Evolutionary conservation across 1,284 basidiomycete species (phyloP), one percentile per base, ranked within the genome.

Genomic region (Apiotrichum laibachii): DNA sequence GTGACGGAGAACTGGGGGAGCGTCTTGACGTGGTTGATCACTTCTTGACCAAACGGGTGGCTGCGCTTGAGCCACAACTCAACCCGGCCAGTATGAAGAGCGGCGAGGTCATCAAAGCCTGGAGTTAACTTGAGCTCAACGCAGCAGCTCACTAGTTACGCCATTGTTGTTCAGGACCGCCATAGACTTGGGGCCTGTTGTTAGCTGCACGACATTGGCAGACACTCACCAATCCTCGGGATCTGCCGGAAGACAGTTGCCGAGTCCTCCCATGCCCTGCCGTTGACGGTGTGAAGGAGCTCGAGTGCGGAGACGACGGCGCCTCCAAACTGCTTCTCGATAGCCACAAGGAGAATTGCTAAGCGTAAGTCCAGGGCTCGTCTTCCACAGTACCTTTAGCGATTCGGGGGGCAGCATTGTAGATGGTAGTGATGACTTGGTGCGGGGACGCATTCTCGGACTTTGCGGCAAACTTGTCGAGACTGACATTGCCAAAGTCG

Each of bases 221-320:
- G n/a, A 34, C 16, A 8, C 49, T 22, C 22, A 21, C 60, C 63
- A 33, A 78, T 70, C 12, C 60, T 63, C 6, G 67, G 56, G 7
- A 78, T 67, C 61, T 78, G 76, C 2, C 75, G 61, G 52, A 78
- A 77, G 11, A 77, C 56, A 2, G 63, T 59, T 0, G 73, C 47
- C 0, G 66, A 62, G 53, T 77, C 67, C 39, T 75, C 76, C 77
- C 77, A 78, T 1, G 77, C 71, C 55, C 72, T 75, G 9, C 75
- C 77, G 33, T 66, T 61, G 31, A 77, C 55, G 3, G 62, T 63
- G 8, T 70, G 70, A 6, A 68, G 45, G 0, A 78, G 61, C 45
- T 72, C 66, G 1, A 77, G 59, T 1, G 73, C 71, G 1, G 67
- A 55, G 10, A 62, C 55, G 1, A 64, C 31, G 0, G 73, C 67